A percentile compares a stretch with the other conserved stretches of the same genome.
Conservation (phyloP, 2,329 filamentous ascomycete genomes). For the Aspergillus novoparasiticus region DNA sequence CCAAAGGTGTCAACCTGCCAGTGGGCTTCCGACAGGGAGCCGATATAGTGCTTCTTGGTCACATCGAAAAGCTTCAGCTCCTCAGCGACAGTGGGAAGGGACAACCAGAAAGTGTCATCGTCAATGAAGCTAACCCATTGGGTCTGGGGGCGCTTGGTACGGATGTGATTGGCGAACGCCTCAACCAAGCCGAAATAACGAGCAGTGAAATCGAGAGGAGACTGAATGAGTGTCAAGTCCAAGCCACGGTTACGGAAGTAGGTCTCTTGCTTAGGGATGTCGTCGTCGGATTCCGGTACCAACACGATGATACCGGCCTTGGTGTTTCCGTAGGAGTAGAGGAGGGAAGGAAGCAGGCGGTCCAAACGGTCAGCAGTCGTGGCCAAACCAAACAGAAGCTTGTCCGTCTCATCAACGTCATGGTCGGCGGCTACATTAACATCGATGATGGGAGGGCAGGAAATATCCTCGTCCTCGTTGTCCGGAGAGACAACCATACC, state of each 20-base stretch:
- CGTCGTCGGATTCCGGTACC: slow-evolving; percentile 44
- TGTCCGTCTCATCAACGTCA: slow-evolving; percentile 43
- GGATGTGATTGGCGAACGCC: slow-evolving; percentile 43
- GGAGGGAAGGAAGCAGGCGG: slow-evolving; percentile 41
- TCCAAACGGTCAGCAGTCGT: slow-evolving; percentile 48
- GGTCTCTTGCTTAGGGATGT: slow-evolving; percentile 42
- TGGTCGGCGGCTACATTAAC: slow-evolving; percentile 44
- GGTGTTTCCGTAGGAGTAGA: slow-evolving; percentile 46
- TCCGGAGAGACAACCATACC: slow-evolving; percentile 40
- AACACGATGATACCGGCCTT: slow-evolving; percentile 45
- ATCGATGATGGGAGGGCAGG: slow-evolving; percentile 44
- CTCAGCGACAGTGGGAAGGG: slow-evolving; percentile 40
- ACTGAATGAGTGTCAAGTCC: slow-evolving; percentile 42
- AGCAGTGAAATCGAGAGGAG: slow-evolving; percentile 45
- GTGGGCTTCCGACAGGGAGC: slow-evolving; percentile 45
- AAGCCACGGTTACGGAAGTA: slow-evolving; percentile 47
- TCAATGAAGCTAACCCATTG: slow-evolving; percentile 48
- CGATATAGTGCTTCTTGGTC: slow-evolving; percentile 47
- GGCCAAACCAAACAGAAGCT: slow-evolving; percentile 45
- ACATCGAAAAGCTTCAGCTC: slow-evolving; percentile 43
- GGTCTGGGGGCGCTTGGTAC: slow-evolving; percentile 42
- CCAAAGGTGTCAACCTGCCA: slow-evolving; percentile 49
- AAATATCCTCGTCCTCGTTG: slow-evolving; percentile 34
- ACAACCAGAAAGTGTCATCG: slow-evolving; percentile 49
- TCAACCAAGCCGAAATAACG: slow-evolving; percentile 48